Conservation (phyloP, 2,329 filamentous ascomycete species). For the Alternaria triticina region DNA sequence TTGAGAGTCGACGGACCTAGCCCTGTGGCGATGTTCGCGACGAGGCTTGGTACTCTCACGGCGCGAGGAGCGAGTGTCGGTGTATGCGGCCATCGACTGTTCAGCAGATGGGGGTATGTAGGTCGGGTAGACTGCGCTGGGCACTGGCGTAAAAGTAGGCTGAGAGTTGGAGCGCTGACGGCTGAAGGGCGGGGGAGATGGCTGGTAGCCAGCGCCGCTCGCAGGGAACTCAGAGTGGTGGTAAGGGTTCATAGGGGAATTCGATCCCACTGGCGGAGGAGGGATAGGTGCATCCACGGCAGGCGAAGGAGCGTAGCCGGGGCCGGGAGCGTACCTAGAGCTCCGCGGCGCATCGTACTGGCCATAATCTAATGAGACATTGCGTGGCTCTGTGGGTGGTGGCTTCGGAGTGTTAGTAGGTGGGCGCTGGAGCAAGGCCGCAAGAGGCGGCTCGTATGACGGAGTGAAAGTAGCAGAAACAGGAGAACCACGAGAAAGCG, state of each 20-base stretch:
- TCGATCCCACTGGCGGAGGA: slow-evolving; percentile 31
- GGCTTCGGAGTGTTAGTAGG: slow-evolving; percentile 44
- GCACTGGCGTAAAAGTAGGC: slow-evolving; percentile 28
- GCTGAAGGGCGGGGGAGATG: slow-evolving; percentile 44
- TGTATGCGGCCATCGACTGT: slow-evolving; percentile 25
- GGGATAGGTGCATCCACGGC: slow-evolving; percentile 23
- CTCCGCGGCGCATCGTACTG: slow-evolving; percentile 24
- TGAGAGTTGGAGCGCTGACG: slow-evolving; percentile 46
- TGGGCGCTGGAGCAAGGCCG: slow-evolving; percentile 38
- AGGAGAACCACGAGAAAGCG: slow-evolving; percentile 37
- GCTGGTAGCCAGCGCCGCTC: slow-evolving; percentile 23
- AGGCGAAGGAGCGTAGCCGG: slow-evolving; percentile 43
- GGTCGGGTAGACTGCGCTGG: slow-evolving; percentile 21
- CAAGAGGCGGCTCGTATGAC: slow-evolving; percentile 46
- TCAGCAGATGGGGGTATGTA: slow-evolving; percentile 24
- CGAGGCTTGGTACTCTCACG: slow-evolving; percentile 38
- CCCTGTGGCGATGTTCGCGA: slow-evolving; percentile 36
- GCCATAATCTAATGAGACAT: not conserved
- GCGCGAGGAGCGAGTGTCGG: slow-evolving; percentile 33
- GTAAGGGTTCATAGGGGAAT: slow-evolving; percentile 36
- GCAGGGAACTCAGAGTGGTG: slow-evolving; percentile 40
- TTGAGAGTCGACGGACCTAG: slow-evolving; percentile 47
- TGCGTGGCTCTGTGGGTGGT: slow-evolving; percentile 14
- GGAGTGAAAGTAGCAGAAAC: slow-evolving; percentile 40
- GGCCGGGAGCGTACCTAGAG: slow-evolving; percentile 40